Conservation (phyloP, 495 filamentous ascomycete genomes). For the Collariella sp. region DNA sequence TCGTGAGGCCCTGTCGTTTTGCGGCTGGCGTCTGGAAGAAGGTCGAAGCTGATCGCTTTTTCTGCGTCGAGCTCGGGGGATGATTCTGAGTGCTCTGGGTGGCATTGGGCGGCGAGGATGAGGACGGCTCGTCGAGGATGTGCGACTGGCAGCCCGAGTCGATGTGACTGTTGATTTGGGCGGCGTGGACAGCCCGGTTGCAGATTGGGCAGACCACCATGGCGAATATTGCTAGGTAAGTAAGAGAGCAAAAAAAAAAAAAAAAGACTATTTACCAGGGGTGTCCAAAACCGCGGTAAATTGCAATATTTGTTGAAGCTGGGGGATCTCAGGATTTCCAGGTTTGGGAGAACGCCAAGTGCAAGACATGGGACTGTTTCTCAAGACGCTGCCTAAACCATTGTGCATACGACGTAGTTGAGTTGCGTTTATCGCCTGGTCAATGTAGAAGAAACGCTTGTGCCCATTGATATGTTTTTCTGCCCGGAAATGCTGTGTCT, state of each 20-base stretch:
- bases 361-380: too few relatives aligned
- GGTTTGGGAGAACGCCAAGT: too few relatives aligned
- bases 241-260: background rate
- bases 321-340: background rate
- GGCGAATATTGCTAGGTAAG: background rate
- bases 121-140: conserved; percentile 23
- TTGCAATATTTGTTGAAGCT: background rate
- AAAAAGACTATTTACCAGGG: background rate
- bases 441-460: too few relatives aligned
- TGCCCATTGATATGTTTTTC: too few relatives aligned
- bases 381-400: too few relatives aligned
- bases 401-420: too few relatives aligned
- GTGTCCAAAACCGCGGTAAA: background rate
- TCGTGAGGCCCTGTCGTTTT: conserved; percentile 38
- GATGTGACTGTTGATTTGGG: conserved; percentile 83
- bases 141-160: conserved; percentile 70
- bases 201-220: conserved; percentile 82
- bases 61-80: conserved; percentile 35
- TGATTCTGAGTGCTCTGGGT: conserved; percentile 28
- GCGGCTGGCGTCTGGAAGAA: conserved; percentile 73
- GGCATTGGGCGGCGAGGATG: conserved; percentile 28
- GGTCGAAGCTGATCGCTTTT: conserved; percentile 50
- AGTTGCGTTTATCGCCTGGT: too few relatives aligned
- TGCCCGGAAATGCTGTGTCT: too few relatives aligned
- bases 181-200: conserved; percentile 59